Evolutionary conservation across 2,329 filamentous ascomycete genomes (phyloP).

Genomic region (Epichloe baconii): DNA sequence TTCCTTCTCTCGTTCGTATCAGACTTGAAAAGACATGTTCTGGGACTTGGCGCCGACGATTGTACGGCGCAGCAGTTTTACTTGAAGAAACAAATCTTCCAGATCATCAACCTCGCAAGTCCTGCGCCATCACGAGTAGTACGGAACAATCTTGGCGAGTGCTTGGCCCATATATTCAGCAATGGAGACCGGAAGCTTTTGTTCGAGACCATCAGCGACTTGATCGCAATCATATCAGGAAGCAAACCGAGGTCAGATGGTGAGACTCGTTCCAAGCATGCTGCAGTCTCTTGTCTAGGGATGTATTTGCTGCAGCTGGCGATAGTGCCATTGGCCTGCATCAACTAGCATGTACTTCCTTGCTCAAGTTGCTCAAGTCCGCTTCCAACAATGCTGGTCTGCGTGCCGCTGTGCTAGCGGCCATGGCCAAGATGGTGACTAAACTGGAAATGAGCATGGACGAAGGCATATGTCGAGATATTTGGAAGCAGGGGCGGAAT

Average conservation of each 20-base stretch:
- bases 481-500: conserved; percentile 83
- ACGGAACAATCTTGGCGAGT: conserved; percentile 75
- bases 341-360: conserved; percentile 54
- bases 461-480: conserved; percentile 71
- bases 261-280: conserved; percentile 71
- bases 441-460: conserved; percentile 71
- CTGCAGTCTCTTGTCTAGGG: conserved; percentile 78
- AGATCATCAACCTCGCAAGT: conserved; percentile 75
- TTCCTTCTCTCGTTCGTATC: conserved; percentile 84
- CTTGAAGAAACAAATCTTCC: conserved; percentile 87
- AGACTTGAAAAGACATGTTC: conserved; percentile 68
- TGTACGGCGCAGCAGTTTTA: conserved; percentile 81
- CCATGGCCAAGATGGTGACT: conserved; percentile 60
- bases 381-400: conserved; percentile 71
- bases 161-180: conserved; percentile 68
- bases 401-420: conserved; percentile 62
- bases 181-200: conserved; percentile 83
- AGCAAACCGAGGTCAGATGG: conserved; percentile 64
- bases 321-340: conserved; percentile 84
- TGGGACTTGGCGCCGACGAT: conserved; percentile 59
- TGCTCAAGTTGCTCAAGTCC: conserved; percentile 69
- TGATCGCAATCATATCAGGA: conserved; percentile 57
- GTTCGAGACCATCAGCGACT: conserved; percentile 88
- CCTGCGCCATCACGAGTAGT: conserved; percentile 80
- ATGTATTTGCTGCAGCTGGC: conserved; percentile 82